Conservation (phyloP, 352 stramenopile species). For the Sclerospora graminicola region DNA sequence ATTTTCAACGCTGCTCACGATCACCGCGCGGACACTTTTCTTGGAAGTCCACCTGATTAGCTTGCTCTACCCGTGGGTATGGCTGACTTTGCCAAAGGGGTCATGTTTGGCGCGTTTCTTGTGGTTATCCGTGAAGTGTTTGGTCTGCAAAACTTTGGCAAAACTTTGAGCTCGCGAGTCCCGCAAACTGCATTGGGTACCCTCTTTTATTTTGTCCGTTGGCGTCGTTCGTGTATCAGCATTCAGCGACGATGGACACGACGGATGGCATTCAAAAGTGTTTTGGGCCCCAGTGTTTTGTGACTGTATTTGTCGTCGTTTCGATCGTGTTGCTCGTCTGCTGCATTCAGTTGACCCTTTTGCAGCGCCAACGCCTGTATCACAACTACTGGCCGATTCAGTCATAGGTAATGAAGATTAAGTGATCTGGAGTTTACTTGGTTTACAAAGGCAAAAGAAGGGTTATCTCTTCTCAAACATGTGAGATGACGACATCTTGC, state of each 20-base stretch:
- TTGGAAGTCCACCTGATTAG: conserved; percentile 31
- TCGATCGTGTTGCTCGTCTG: too few relatives aligned
- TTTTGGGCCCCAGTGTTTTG: conserved; percentile 49
- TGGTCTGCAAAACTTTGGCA: conserved; percentile 64
- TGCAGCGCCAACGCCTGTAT: conserved; percentile 21
- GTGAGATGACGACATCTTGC: too few relatives aligned
- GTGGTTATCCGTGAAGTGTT: conserved; percentile 78
- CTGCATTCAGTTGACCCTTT: conserved; percentile 25
- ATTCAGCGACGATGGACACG: conserved; percentile 8
- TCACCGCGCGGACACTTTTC: conserved; percentile 47
- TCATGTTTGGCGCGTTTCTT: too few relatives aligned
- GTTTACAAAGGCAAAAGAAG: too few relatives aligned
- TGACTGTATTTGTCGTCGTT: conserved; percentile 50
- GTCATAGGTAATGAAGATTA: too few relatives aligned
- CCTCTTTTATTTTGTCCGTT: conserved; percentile 68
- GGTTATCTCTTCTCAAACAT: too few relatives aligned
- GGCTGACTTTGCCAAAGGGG: conserved; percentile 55
- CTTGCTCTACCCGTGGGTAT: conserved; percentile 46
- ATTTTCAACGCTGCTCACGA: too few relatives aligned
- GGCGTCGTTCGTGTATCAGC: conserved; percentile 64
- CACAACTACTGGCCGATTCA: conserved; percentile 25
- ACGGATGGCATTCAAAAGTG: conserved; percentile 41
- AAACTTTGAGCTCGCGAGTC: conserved; percentile 72
- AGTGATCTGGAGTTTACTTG: too few relatives aligned
- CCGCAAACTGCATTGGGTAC: too few relatives aligned